Base-by-base conservation (phyloP, 257 asterid species). In the Fraxinus excelsior region DNA sequence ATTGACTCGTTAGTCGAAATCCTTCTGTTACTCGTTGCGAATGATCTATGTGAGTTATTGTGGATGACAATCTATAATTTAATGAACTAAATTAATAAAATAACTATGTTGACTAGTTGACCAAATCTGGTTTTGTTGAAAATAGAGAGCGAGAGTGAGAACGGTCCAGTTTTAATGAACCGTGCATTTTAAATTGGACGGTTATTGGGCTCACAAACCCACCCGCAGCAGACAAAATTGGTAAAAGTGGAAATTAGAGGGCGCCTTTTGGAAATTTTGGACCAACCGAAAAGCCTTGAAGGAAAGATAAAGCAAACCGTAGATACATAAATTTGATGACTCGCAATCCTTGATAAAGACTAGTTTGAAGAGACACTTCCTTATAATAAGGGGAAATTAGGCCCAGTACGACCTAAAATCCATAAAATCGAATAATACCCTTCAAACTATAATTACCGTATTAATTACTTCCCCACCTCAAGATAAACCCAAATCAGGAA, bases 201-300 rank as follows among this genome's bases (percentile, higher is more conserved):
- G 28, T 53, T 53, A 60, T 60, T 58, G 67, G 65, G 67, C 16
- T 31, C 31, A 58, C 31, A 58, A 7, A n/a, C 31, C 67, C 31
- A 58, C 28, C 67, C 3, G 31, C 65, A 56, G 26, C 26, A 56
- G 65, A 56, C 65, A 56, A 56, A 56, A 9, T 56, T 56, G 13
- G 31, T 23, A 23, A 58, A 21, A 58, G 13, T 58, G 0, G 29
- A 1, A 58, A 2, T 23, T 3, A 7, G 10, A 23, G 67, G 40
- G 0, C 14, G 5, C 67, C 25, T 28, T 58, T 60, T 60, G 13
- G 18, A 60, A 60, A 23, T 9, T 7, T 60, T 23, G 67, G 67
- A 60, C 67, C 67, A 23, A 60, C 67, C 14, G 19, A 60, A 60
- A 60, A 23, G 67, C 67, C 67, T 60, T 60, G 16, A 60, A 60